phyloP scores from a whole-genome alignment of 805 yeast species.

The Candida gorgasii region DNA sequence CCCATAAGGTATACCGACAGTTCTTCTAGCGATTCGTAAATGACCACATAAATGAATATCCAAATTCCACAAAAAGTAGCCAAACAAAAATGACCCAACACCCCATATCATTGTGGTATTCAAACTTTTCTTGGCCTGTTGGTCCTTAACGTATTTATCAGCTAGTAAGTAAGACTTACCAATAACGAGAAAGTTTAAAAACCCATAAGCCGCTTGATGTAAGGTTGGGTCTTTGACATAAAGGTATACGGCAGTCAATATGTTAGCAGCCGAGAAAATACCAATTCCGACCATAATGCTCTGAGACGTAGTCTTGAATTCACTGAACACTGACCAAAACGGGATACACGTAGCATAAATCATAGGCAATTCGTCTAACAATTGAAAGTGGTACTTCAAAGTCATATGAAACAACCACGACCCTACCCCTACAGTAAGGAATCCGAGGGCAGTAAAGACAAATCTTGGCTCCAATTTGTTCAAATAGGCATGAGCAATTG shows the following conservation, averaged over 20 bases:
- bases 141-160: conserved; percentile 51
- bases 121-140: conserved; percentile 47
- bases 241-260: conserved; percentile 71
- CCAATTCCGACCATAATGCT: conserved; percentile 48
- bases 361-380: conserved; percentile 96
- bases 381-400: conserved; percentile 80
- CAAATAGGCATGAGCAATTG: conserved; percentile 58
- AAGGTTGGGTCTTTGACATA: conserved; percentile 78
- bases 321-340: conserved; percentile 77
- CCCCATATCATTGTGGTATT: conserved; percentile 60
- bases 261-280: conserved; percentile 53
- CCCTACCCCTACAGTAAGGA: conserved; percentile 88
- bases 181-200: conserved; percentile 73
- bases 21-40: conserved; percentile 60
- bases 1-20: conserved; percentile 81
- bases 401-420: conserved; percentile 98
- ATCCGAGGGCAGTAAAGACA: conserved; percentile 70
- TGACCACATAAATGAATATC: conserved; percentile 76
- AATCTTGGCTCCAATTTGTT: conserved; percentile 73
- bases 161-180: conserved; percentile 57
- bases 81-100: conserved; percentile 61
- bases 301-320: conserved; percentile 43
- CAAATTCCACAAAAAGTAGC: conserved; percentile 85
- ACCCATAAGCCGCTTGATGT: conserved; percentile 84
- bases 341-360: conserved; percentile 97